Base-by-base conservation (phyloP, 2,329 filamentous ascomycete genomes). In the Plenodomus tracheiphilus region DNA sequence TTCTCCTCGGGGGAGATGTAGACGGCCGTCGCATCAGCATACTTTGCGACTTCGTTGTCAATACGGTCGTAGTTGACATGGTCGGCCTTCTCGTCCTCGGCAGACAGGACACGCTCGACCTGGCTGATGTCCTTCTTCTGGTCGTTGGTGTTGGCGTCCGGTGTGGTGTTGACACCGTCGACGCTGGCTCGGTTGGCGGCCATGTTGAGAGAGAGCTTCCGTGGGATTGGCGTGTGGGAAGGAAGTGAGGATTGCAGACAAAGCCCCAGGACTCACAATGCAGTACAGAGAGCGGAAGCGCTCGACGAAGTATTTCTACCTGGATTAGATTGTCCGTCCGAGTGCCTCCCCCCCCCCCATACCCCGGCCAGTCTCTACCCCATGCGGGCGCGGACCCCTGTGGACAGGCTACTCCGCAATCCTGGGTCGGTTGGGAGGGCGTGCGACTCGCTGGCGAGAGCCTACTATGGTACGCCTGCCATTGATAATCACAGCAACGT, bases 11-110 rank as follows among this genome's bases (percentile, higher is more conserved):
- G 73, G 3, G 79, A 76, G 61, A 91, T 84, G 2, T 81, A 73
- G 41, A 89, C 74, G 18, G 53, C 16, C 68, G 71, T 77, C 17
- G 79, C 78, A 17, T 78, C 78, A 21, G 84, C 82, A 73, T 91
- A 91, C 66, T 85, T 81, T 41, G 86, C 85, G 32, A 91, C 75
- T 72, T 91, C 88, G 46, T 81, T 78, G 71, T 91, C 88, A 46
- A 90, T 79, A 61, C 80, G 79, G 19, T 77, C 70, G 54, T 81
- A 79, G 78, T 87, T 77, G 51, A 81, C 76, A 43, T 79, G 75
- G 45, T 81, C 80, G 37, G 78, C 79, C 46, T 79, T 75, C 39
- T 74, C 70, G 47, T 77, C 75, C 16, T 68, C 71, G 16, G 64
- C 68, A 1, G 78, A 81, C 42, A 78, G 51, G 4, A 79, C 76